A percentile compares a stretch with the other conserved stretches of the same genome.
These are phyloP conservation scores for Wolfiporia cocos DNA, from an alignment of 1,284 basidiomycete species.

Conservation along the genomic window DNA sequence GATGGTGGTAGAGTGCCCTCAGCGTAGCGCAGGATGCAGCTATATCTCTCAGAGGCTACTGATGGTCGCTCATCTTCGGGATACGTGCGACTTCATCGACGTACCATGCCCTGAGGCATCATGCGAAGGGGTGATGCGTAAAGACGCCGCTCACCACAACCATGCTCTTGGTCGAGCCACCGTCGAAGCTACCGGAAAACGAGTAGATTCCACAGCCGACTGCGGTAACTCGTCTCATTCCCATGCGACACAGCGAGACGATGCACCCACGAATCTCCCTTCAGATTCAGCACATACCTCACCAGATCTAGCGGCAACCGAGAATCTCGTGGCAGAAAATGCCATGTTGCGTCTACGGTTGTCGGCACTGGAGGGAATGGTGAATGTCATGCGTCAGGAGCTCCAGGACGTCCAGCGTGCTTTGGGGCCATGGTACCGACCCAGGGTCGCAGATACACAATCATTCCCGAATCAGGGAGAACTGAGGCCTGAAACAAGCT, in stretches of 20 bases:
- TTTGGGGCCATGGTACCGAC: slow-evolving; percentile 19
- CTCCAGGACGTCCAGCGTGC: slow-evolving; percentile 18
- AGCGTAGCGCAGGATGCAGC: slow-evolving; percentile 52
- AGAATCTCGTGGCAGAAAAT: slow-evolving; percentile 15
- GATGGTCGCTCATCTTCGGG: slow-evolving; percentile 56
- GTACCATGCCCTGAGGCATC: slow-evolving; percentile 46
- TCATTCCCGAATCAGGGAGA: too few species aligned
- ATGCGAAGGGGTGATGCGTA: slow-evolving; percentile 40
- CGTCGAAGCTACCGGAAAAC: slow-evolving; percentile 24
- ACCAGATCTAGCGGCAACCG: too few species aligned
- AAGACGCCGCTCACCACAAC: slow-evolving; percentile 30
- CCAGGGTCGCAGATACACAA: slow-evolving; percentile 8
- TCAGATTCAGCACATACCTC: too few species aligned
- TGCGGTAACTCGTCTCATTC: slow-evolving; percentile 22
- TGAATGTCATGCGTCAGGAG: slow-evolving; percentile 14
- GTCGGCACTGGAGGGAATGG: slow-evolving; percentile 17
- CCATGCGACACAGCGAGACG: too few species aligned
- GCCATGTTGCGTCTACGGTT: slow-evolving; percentile 15
- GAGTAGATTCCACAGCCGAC: slow-evolving; percentile 22
- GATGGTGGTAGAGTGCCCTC: slow-evolving; percentile 67
- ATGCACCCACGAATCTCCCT: too few species aligned
- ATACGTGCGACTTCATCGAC: slow-evolving; percentile 52
- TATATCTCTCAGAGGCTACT: slow-evolving; percentile 66
- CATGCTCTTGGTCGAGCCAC: slow-evolving; percentile 19
- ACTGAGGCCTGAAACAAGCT: neutral